phyloP scores from a whole-genome alignment of 257 asterid species.

The Catharanthus roseus region DNA sequence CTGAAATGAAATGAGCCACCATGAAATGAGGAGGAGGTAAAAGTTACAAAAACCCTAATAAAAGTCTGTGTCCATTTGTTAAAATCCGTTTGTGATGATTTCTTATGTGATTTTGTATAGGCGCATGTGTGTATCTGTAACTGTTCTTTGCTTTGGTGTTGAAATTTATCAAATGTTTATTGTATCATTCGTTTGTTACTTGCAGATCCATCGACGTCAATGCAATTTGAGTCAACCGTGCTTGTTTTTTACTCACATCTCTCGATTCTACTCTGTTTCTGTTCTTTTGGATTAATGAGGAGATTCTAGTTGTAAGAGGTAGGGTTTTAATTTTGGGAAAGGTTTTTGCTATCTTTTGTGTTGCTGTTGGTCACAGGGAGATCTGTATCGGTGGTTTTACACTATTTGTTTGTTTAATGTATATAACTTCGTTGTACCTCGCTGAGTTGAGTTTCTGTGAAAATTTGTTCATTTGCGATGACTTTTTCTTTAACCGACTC shows the following conservation, averaged over 20 bases:
- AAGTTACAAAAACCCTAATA: conserved; percentile 26
- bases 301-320: neutral
- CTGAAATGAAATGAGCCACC: neutral
- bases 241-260: conserved; percentile 3
- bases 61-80: conserved; percentile 18
- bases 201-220: conserved; percentile 49
- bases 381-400: conserved; percentile 14
- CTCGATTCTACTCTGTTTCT: conserved; percentile 15
- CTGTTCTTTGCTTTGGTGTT: neutral
- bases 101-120: neutral
- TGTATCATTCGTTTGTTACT: conserved; percentile 11
- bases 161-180: conserved; percentile 1
- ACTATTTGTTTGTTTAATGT: neutral
- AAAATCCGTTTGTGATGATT: neutral
- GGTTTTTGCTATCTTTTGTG: too few relatives aligned
- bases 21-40: conserved; percentile 10
- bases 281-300: neutral
- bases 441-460: neutral
- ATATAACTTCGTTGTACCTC: neutral
- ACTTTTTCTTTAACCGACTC: neutral
- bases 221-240: conserved; percentile 15
- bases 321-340: conserved; percentile 8
- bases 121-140: neutral
- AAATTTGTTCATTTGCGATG: neutral
- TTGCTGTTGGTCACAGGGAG: conserved; percentile 3